These are phyloP conservation scores for Xylaria cubensis DNA, from an alignment of 495 filamentous ascomycete species.

Conservation along the genomic window DNA sequence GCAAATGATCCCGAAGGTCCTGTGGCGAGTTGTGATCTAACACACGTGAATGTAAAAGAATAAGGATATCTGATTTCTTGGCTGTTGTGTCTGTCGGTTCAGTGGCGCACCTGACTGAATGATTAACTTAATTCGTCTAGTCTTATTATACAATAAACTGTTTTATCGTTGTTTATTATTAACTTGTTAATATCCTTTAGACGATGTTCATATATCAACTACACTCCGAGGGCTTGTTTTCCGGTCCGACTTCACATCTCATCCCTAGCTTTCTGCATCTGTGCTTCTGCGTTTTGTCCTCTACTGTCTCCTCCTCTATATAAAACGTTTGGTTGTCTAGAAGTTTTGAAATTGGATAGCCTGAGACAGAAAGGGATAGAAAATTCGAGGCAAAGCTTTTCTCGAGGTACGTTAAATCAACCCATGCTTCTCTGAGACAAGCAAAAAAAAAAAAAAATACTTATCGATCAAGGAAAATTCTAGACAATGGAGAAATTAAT, in stretches of 20 bases:
- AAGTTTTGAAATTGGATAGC: not conserved
- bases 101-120: not conserved
- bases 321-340: not conserved
- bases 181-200: not conserved
- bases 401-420: not conserved
- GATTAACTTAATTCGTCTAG: not conserved
- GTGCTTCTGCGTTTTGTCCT: not conserved
- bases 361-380: not conserved
- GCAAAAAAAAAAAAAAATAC: not conserved
- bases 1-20: not conserved
- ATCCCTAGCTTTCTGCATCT: not conserved
- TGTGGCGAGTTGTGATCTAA: not conserved
- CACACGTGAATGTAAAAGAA: not conserved
- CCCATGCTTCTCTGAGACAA: not conserved
- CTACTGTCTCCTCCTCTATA: not conserved
- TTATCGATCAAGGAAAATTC: not conserved
- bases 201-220: not conserved
- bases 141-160: not conserved
- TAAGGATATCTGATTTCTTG: not conserved
- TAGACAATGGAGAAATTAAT: not conserved
- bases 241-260: not conserved
- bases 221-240: not conserved
- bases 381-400: not conserved
- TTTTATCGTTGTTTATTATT: too few species aligned
- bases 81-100: not conserved